Percentiles rank a stretch among this genome's conserved stretches.
These are phyloP conservation scores for Acanthamoeba sp. DNA, from an alignment of 208 protist genomes.

Conservation along the genomic window DNA sequence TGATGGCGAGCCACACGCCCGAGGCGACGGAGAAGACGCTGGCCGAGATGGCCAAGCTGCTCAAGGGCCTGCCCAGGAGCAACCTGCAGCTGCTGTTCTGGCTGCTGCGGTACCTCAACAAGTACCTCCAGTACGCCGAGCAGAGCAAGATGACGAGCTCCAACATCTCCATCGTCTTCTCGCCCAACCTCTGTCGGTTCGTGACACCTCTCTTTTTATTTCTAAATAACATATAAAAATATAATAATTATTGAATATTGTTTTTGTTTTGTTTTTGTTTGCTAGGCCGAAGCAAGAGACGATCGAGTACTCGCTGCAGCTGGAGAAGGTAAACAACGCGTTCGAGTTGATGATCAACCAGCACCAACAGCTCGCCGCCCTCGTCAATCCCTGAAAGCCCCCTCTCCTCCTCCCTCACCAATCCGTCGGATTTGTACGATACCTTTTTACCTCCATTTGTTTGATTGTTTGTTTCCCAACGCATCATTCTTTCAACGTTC, in stretches of 20 bases:
- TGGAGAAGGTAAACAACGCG: slow-evolving; percentile 53
- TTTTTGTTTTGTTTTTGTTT: background rate
- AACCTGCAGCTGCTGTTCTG: slow-evolving; percentile 45
- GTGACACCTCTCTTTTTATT: background rate
- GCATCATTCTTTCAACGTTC: too few relatives aligned
- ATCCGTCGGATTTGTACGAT: background rate
- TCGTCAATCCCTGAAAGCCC: background rate
- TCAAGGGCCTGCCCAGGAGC: background rate
- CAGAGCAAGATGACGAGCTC: slow-evolving; percentile 64
- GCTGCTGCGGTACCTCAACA: slow-evolving; percentile 65
- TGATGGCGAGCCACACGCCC: background rate
- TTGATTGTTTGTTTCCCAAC: background rate
- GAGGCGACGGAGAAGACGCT: slow-evolving; percentile 34
- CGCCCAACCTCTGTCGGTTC: slow-evolving; percentile 65
- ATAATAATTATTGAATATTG: background rate
- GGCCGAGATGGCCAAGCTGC: slow-evolving; percentile 43
- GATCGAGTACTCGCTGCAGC: slow-evolving; percentile 67
- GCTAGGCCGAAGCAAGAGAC: slow-evolving; percentile 40
- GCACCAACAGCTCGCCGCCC: slow-evolving; percentile 10
- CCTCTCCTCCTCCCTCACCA: background rate
- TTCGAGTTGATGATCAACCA: slow-evolving; percentile 47
- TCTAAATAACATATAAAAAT: too few relatives aligned
- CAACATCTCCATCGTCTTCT: slow-evolving; percentile 67
- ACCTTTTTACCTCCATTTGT: background rate
- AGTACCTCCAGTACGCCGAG: slow-evolving; percentile 30